phyloP scores from a whole-genome alignment of 768 basidiomycete species.

The Tylopilus felleus region DNA sequence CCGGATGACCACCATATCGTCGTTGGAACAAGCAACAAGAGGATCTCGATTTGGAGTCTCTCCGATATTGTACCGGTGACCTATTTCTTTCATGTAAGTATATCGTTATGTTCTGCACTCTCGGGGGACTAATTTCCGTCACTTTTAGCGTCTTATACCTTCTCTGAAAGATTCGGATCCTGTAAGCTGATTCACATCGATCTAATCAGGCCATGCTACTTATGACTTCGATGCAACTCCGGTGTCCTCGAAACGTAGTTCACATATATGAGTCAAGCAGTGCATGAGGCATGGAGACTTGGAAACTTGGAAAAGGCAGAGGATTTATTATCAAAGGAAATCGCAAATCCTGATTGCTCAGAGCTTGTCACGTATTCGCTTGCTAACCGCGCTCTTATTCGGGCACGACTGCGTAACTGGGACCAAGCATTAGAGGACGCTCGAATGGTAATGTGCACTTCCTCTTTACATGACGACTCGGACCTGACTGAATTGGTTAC shows the following conservation, averaged over 20 bases:
- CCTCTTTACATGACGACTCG: background rate
- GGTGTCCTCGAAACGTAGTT: background rate
- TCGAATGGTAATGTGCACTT: background rate
- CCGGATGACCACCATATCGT: slow-evolving; percentile 1
- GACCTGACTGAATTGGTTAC: background rate
- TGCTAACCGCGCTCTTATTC: slow-evolving; percentile 7
- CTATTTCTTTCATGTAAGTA: slow-evolving; percentile 4
- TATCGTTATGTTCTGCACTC: too few relatives aligned
- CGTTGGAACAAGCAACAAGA: background rate
- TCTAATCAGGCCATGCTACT: background rate
- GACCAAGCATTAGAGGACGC: slow-evolving; percentile 1
- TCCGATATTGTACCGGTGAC: background rate
- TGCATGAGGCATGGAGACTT: background rate
- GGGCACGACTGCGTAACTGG: slow-evolving; percentile 1
- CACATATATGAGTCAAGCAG: slow-evolving; percentile 3
- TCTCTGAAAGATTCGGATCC: background rate
- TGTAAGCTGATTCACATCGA: background rate
- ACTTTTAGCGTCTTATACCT: background rate
- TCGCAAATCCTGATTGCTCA: background rate
- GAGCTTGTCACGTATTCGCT: background rate
- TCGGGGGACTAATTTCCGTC: background rate
- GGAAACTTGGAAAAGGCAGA: background rate
- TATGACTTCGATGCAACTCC: too few relatives aligned
- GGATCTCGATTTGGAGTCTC: background rate
- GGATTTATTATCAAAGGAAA: slow-evolving; percentile 4